Conservation (phyloP, 2,329 filamentous ascomycete species). For the Hypoxylon sp. region DNA sequence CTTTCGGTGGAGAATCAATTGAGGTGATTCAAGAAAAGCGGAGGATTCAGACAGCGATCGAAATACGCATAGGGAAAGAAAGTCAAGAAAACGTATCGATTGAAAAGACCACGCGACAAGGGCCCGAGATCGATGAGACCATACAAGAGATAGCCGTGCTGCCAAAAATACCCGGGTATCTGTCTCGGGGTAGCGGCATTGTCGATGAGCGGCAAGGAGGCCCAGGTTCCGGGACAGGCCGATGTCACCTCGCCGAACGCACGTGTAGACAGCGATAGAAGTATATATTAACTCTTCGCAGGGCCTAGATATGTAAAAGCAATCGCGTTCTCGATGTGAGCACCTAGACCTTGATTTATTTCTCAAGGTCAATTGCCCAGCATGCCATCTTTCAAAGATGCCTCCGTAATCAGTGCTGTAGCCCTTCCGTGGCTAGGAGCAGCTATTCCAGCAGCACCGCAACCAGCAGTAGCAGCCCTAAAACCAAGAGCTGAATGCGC, state of each 20-base stretch:
- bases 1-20: too few species aligned
- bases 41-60: too few species aligned
- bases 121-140: slow-evolving; percentile 2
- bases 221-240: slow-evolving; percentile 30
- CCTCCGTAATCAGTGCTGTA: slow-evolving; percentile 15
- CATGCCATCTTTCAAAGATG: slow-evolving; percentile 21
- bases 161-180: slow-evolving; percentile 29
- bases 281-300: slow-evolving; percentile 24
- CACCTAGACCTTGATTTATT: too few species aligned
- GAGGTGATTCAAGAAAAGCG: too few species aligned
- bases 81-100: too few species aligned
- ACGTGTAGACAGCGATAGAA: slow-evolving; percentile 9
- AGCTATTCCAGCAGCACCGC: slow-evolving; percentile 23
- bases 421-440: slow-evolving; percentile 14
- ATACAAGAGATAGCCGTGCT: not conserved
- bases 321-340: not conserved
- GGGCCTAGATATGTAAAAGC: not conserved
- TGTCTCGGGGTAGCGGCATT: slow-evolving; percentile 34
- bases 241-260: slow-evolving; percentile 25
- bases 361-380: not conserved
- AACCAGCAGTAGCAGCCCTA: slow-evolving; percentile 1
- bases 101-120: not conserved
- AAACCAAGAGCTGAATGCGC: slow-evolving; percentile 35
- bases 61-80: too few species aligned
- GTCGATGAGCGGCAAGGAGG: slow-evolving; percentile 34